phyloP scores from a whole-genome alignment of 768 basidiomycete genomes.

The Lactarius psammicola region DNA sequence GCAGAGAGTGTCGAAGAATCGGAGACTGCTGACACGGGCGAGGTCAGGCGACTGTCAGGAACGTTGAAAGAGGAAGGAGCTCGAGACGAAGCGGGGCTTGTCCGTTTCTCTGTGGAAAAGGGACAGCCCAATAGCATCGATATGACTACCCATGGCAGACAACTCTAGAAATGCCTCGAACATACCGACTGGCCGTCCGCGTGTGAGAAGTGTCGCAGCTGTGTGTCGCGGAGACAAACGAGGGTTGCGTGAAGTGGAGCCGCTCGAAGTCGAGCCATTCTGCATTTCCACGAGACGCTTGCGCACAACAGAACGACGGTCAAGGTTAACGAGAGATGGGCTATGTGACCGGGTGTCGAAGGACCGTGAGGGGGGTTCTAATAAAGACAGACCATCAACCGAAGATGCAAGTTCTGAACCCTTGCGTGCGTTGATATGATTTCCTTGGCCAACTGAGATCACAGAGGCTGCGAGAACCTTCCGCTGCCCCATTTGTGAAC shows the following conservation, averaged over 20 bases:
- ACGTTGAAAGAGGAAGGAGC: not conserved
- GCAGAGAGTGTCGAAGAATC: not conserved
- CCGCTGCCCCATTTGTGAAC: no score
- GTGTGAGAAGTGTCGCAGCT: not conserved
- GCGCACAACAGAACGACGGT: constrained; percentile 60
- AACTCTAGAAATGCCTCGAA: not conserved
- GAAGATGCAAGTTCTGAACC: not conserved
- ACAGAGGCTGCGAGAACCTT: not conserved
- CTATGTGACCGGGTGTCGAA: constrained; percentile 41
- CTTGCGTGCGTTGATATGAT: not conserved
- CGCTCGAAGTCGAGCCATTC: not conserved
- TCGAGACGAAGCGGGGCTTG: constrained; percentile 6
- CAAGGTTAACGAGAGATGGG: constrained; percentile 62
- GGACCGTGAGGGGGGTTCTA: constrained; percentile 28
- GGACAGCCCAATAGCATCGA: not conserved
- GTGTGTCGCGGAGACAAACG: not conserved
- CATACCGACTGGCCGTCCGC: not conserved
- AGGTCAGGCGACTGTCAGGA: constrained; percentile 13
- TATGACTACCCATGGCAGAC: not conserved
- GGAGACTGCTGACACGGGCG: constrained; percentile 23
- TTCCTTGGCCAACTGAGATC: not conserved
- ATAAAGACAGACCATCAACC: not conserved
- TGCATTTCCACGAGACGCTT: constrained; percentile 65
- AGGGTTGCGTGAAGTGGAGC: not conserved
- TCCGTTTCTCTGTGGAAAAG: not conserved